These are phyloP conservation scores for Diaporthe helianthi DNA, from an alignment of 2,329 filamentous ascomycete species.

Conservation along the genomic window DNA sequence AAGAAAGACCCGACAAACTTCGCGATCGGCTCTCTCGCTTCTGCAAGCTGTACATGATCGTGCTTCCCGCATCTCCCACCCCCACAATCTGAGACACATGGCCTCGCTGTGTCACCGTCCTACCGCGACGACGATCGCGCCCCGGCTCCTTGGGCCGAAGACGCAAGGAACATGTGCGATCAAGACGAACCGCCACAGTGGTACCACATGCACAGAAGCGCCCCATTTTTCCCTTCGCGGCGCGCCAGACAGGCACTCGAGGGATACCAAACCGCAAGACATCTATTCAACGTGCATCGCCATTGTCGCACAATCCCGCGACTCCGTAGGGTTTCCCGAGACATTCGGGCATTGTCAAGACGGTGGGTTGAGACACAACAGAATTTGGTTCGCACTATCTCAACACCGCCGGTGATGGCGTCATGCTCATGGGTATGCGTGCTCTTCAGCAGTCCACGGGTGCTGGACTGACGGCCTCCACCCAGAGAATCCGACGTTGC, in stretches of 20 bases:
- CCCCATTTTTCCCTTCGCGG: not conserved
- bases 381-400: not conserved
- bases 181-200: not conserved
- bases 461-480: not conserved
- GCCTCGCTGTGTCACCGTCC: slow-evolving; percentile 15
- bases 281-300: slow-evolving; percentile 10
- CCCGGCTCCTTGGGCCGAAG: slow-evolving; percentile 10
- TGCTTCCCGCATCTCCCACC: slow-evolving; percentile 2
- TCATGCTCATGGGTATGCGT: not conserved
- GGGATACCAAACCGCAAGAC: not conserved
- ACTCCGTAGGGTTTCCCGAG: slow-evolving; percentile 4
- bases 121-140: slow-evolving; percentile 19
- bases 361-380: slow-evolving; percentile 6
- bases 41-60: slow-evolving; percentile 23
- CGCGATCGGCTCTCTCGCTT: not conserved
- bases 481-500: not conserved
- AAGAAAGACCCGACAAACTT: slow-evolving; percentile 10
- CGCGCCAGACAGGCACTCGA: not conserved
- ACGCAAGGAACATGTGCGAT: slow-evolving; percentile 1
- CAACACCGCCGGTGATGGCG: not conserved
- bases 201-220: slow-evolving; percentile 17
- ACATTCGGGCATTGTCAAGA: not conserved
- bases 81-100: slow-evolving; percentile 25
- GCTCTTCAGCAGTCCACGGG: not conserved
- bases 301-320: not conserved